A percentile compares a stretch with the other conserved stretches of the same genome.
Evolutionary conservation across 164 flowering plant genomes (phyloP).

Genomic region (Pachysandra terminalis): DNA sequence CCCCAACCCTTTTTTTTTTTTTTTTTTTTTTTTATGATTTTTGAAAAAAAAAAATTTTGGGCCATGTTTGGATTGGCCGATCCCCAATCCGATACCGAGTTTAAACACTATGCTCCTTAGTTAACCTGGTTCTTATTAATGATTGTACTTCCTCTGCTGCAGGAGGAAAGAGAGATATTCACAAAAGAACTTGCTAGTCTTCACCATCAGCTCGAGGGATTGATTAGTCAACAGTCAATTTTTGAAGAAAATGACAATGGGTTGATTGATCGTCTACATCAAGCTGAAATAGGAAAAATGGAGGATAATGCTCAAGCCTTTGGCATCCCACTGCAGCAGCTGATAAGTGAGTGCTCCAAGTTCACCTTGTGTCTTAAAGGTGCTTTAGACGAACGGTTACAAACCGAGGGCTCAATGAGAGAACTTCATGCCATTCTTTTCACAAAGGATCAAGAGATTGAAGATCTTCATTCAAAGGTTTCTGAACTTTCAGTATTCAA

Average conservation of each 20-base stretch:
- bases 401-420: conserved; percentile 39
- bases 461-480: conserved; percentile 49
- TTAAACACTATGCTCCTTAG: too few species aligned
- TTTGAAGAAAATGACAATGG: conserved; percentile 20
- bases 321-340: conserved; percentile 28
- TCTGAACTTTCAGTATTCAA: conserved; percentile 38
- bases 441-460: conserved; percentile 59
- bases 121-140: not conserved
- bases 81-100: too few species aligned
- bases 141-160: conserved; percentile 19
- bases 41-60: too few species aligned
- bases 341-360: conserved; percentile 51
- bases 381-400: conserved; percentile 33
- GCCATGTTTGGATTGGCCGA: too few species aligned
- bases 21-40: too few species aligned
- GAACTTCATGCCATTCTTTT: conserved; percentile 45
- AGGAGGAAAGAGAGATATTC: conserved; percentile 64
- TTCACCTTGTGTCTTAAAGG: conserved; percentile 23
- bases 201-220: conserved; percentile 32
- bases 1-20: too few species aligned
- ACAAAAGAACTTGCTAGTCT: conserved; percentile 35
- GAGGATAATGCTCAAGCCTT: conserved; percentile 9
- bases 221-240: conserved; percentile 21
- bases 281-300: conserved; percentile 21
- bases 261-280: conserved; percentile 17